Evolutionary conservation across 2,329 filamentous ascomycete genomes (phyloP).

Genomic region (Periconia digitata): DNA sequence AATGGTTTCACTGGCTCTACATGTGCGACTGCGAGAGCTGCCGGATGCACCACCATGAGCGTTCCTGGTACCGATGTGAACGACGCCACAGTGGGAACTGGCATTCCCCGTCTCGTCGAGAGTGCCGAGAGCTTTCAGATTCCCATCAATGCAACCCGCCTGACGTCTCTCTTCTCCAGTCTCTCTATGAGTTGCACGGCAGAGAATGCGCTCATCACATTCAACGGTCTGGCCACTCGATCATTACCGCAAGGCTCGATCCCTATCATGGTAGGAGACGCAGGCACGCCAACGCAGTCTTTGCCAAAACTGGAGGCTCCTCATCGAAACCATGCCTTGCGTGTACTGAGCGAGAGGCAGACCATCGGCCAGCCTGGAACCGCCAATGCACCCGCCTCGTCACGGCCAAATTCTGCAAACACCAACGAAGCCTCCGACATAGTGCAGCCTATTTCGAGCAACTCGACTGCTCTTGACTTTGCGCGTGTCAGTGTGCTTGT

Average conservation of each 20-base stretch:
- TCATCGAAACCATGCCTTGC: conserved; percentile 15
- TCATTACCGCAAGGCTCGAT: conserved; percentile 18
- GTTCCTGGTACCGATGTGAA: conserved; percentile 44
- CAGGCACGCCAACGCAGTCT: conserved; percentile 23
- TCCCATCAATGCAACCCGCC: conserved; percentile 66
- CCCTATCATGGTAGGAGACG: conserved; percentile 20
- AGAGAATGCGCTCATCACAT: conserved; percentile 86
- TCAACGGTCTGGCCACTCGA: conserved; percentile 57
- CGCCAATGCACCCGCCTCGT: conserved; percentile 19
- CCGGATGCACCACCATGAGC: conserved; percentile 58
- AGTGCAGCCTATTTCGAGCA: conserved; percentile 36
- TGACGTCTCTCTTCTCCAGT: conserved; percentile 75
- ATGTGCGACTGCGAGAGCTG: conserved; percentile 55
- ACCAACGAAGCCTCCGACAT: conserved; percentile 18
- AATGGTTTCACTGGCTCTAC: conserved; percentile 77
- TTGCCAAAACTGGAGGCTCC: conserved; percentile 27
- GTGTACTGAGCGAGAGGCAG: conserved; percentile 21
- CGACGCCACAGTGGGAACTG: conserved; percentile 74
- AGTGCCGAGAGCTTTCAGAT: conserved; percentile 70
- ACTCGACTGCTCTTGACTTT: conserved; percentile 46
- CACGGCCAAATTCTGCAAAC: conserved; percentile 7
- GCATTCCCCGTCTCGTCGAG: conserved; percentile 73
- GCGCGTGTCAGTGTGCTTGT: conserved; percentile 50
- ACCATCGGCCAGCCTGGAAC: conserved; percentile 36
- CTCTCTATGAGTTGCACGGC: conserved; percentile 77